These are phyloP conservation scores for Carex scoparia DNA, from an alignment of 176 grass and related monocot genomes.

Conservation along the genomic window DNA sequence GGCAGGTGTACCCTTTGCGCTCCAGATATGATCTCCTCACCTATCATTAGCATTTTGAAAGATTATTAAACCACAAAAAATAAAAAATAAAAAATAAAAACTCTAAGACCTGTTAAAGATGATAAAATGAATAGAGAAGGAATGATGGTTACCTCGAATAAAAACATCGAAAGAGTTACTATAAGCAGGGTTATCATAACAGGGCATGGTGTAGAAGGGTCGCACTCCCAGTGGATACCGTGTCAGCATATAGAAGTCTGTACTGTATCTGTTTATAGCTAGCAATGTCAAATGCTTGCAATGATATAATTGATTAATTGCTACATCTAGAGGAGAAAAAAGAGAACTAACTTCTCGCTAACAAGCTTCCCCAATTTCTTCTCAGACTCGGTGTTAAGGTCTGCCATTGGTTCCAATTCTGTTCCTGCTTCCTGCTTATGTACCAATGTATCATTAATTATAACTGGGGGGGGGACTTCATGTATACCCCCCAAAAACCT, in stretches of 20 bases:
- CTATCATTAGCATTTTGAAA: conserved; percentile 24
- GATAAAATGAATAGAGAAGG: neutral
- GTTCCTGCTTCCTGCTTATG: conserved; percentile 54
- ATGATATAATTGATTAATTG: conserved; percentile 2
- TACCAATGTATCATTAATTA: conserved; percentile 23
- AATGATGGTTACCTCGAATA: conserved; percentile 56
- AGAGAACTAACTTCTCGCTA: conserved; percentile 16
- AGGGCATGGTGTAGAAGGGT: conserved; percentile 97
- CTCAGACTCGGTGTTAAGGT: conserved; percentile 83
- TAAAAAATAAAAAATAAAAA: neutral
- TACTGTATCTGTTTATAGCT: conserved; percentile 54
- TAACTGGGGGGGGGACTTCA: neutral
- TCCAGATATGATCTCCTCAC: conserved; percentile 91
- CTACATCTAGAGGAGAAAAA: neutral
- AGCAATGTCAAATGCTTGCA: neutral
- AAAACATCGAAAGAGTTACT: conserved; percentile 98
- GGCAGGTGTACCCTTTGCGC: conserved; percentile 84
- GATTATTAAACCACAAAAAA: neutral
- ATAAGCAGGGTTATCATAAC: conserved; percentile 65
- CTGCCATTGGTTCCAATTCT: conserved; percentile 48
- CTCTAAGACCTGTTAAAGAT: neutral
- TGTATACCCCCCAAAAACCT: too few relatives aligned
- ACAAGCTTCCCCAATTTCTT: conserved; percentile 50
- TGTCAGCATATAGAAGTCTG: conserved; percentile 86
- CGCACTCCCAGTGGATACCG: conserved; percentile 86